Base-by-base conservation (phyloP, 139 green algal species). In the Chlamydomonas schloesseri region DNA sequence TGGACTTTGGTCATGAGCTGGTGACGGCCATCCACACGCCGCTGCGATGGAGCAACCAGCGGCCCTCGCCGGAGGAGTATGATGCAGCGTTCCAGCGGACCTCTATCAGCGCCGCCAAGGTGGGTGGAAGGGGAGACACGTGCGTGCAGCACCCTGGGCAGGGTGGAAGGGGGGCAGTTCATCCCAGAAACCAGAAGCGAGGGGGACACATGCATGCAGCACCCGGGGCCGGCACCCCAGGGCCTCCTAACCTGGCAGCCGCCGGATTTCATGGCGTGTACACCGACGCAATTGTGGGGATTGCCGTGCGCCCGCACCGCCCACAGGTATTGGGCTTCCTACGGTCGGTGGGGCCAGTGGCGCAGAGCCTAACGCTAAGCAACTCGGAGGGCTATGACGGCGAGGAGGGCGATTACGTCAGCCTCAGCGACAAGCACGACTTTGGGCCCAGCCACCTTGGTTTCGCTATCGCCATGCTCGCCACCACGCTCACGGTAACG, bases 1-100 rank as follows among this genome's bases (percentile, higher is more conserved):
- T 95, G 1, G 93, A 96, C 68, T 93, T 96, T 86, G 90, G 91
- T 15, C 93, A 96, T 37, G 93, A 96, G 87, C 88, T 96, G 24
- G 88, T 96, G 23, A 96, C 93, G 3, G 78, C 87, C 24, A 90
- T 95, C 69, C 93, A 95, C 86, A 92, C 88, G 62, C 93, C 91
- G 0, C 80, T 94, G 20, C 67, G 58, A 0, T 95, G 93, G 93
- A 90, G 78, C 42, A 91, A 94, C 68, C n/a, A 76, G 57, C 88
- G 90, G 18, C 93, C 93, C 58, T 87, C 42, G 21, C 76, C 88
- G 26, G 92, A 90, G 0, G 93, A 95, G 36, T 95, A 93, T 72
- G 33, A 73, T 0, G 31, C 72, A 0, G 87, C 81, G 15, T 87
- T 91, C 36, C n/a, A 71, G 28, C 29, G 0, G 28, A 84, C 76